Evolutionary conservation across 176 grass and related monocot genomes (phyloP).

Genomic region (Secale cereale): DNA sequence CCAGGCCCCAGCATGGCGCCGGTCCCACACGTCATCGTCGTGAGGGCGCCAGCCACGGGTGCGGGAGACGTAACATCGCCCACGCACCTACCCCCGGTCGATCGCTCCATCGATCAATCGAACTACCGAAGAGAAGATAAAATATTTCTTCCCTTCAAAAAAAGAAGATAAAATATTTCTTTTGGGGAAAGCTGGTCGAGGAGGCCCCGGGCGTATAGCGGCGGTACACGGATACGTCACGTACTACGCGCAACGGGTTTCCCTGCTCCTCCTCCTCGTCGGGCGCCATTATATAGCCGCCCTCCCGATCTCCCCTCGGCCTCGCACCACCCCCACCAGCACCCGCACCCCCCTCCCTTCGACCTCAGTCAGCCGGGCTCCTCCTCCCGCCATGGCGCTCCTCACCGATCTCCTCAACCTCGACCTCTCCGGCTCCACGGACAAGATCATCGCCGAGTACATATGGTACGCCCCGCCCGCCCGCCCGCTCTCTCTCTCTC

Average conservation of each 20-base stretch:
- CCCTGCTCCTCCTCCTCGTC: background rate
- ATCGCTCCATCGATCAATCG: no score
- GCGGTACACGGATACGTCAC: background rate
- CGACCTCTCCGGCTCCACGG: conserved; percentile 63
- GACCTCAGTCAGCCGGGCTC: background rate
- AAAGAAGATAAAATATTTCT: no score
- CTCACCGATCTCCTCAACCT: conserved; percentile 97
- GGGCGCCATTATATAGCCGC: conserved; percentile 38
- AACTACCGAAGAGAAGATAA: no score
- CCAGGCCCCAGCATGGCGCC: fast-evolving
- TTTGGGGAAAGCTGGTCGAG: background rate
- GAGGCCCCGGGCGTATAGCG: background rate
- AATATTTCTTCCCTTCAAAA: no score
- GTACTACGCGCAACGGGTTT: conserved; percentile 2
- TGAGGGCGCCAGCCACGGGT: fast-evolving
- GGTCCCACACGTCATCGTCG: background rate
- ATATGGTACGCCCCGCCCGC: conserved; percentile 92
- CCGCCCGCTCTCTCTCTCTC: no score
- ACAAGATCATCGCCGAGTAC: conserved; percentile 99
- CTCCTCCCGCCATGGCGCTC: conserved; percentile 54
- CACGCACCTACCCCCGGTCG: conserved; percentile 18
- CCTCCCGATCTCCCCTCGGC: conserved; percentile 24
- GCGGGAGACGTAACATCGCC: background rate
- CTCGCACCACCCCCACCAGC: background rate
- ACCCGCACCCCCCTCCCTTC: background rate